A percentile compares a stretch with the other conserved stretches of the same genome.
phyloP scores from a whole-genome alignment of 1,284 basidiomycete species.

The Veloboletus limbatus region DNA sequence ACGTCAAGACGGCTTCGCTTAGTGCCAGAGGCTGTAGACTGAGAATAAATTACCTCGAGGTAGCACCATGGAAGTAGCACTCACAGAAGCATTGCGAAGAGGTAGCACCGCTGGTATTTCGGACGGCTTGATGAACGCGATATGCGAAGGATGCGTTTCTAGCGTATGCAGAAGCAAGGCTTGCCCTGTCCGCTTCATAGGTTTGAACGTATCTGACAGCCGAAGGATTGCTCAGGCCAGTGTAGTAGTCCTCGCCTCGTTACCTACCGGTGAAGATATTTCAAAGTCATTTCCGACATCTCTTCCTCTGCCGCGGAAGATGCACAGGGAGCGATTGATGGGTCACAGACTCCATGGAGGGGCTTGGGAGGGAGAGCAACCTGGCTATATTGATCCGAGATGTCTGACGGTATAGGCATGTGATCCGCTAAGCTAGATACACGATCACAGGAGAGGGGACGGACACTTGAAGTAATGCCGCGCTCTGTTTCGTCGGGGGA shows the following conservation, averaged over 20 bases:
- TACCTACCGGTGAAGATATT: slow-evolving; percentile 31
- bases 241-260: not conserved
- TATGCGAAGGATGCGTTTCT: slow-evolving; percentile 31
- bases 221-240: slow-evolving; percentile 9
- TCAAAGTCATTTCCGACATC: slow-evolving; percentile 31
- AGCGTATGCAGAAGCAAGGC: slow-evolving; percentile 34
- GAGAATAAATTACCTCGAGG: slow-evolving; percentile 7
- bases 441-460: not conserved
- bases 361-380: not conserved
- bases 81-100: slow-evolving; percentile 15
- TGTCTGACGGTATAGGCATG: not conserved
- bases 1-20: slow-evolving; percentile 29
- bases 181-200: slow-evolving; percentile 31
- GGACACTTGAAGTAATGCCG: not conserved
- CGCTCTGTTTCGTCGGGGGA: slow-evolving; percentile 1
- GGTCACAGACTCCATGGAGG: not conserved
- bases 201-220: slow-evolving; percentile 29
- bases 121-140: slow-evolving; percentile 19
- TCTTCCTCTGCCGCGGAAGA: slow-evolving; percentile 19
- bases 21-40: slow-evolving; percentile 11
- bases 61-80: not conserved
- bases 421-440: not conserved
- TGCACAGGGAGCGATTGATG: not conserved
- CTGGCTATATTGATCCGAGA: not conserved
- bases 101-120: not conserved